These are phyloP conservation scores for Chenopodium album DNA, from an alignment of 148 eudicot species.

Conservation along the genomic window DNA sequence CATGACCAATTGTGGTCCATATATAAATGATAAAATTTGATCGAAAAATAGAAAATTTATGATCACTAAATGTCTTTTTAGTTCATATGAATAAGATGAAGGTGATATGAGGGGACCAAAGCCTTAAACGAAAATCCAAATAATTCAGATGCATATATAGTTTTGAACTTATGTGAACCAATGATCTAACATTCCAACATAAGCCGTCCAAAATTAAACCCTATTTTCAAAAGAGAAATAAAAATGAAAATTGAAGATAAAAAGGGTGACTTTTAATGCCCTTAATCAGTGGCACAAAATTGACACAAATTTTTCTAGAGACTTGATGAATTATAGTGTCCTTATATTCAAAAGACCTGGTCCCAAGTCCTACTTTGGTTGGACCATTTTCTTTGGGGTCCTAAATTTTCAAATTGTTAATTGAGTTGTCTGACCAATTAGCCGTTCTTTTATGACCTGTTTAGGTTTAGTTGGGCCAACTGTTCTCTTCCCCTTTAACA, in stretches of 20 bases:
- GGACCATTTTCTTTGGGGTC: slow-evolving; percentile 8
- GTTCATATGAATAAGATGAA: no score
- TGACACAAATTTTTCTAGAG: slow-evolving; percentile 7
- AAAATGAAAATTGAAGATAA: not conserved
- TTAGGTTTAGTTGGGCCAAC: slow-evolving; percentile 33
- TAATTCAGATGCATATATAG: no score
- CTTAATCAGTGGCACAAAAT: slow-evolving; percentile 16
- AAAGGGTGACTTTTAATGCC: slow-evolving; percentile 1
- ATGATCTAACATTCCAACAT: not conserved
- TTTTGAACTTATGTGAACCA: not conserved
- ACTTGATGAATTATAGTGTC: not conserved
- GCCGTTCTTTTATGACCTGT: slow-evolving; percentile 15
- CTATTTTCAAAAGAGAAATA: not conserved
- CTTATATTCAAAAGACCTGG: not conserved
- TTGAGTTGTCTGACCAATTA: not conserved
- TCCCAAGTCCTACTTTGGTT: not conserved
- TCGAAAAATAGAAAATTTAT: no score
- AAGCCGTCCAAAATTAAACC: not conserved
- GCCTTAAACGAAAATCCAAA: no score
- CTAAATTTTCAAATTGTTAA: slow-evolving; percentile 1
- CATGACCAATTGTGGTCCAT: no score
- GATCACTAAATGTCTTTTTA: no score
- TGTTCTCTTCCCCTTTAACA: not conserved
- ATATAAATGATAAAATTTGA: no score
- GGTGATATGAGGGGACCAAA: no score